phyloP scores from a whole-genome alignment of 805 yeast genomes.

The Grigorovia jiainica region DNA sequence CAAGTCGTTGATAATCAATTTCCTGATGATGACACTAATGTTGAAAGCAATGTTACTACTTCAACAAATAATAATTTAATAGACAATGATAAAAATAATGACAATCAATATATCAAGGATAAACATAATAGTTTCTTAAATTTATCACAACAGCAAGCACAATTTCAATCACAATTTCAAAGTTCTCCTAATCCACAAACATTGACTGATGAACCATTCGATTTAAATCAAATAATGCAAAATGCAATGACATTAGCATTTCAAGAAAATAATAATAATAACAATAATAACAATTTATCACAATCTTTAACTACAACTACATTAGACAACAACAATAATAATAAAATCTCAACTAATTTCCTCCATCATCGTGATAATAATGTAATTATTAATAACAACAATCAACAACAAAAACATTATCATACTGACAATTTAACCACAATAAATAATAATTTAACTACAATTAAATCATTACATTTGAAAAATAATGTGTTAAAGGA shows the following conservation, averaged over 20 bases:
- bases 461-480: neutral
- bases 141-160: neutral
- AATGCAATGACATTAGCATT: conserved; percentile 72
- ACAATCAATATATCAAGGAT: neutral
- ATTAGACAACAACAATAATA: conserved; percentile 19
- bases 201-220: conserved; percentile 38
- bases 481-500: neutral
- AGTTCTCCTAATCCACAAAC: neutral
- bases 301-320: neutral
- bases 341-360: conserved; percentile 11
- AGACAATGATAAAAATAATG: conserved; percentile 3
- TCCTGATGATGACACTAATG: conserved; percentile 2
- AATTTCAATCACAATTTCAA: neutral
- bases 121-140: neutral
- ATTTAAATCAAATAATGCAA: conserved; percentile 64
- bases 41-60: neutral
- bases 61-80: too few species aligned
- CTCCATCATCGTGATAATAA: neutral
- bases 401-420: too few species aligned
- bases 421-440: neutral
- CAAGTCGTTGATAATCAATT: conserved; percentile 39
- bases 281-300: neutral
- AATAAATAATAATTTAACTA: neutral
- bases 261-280: conserved; percentile 28
- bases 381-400: neutral